Percentiles rank a stretch among this genome's conserved stretches.
Evolutionary conservation across 305 asterid genomes (phyloP).

Genomic region (Coffea humblotiana): DNA sequence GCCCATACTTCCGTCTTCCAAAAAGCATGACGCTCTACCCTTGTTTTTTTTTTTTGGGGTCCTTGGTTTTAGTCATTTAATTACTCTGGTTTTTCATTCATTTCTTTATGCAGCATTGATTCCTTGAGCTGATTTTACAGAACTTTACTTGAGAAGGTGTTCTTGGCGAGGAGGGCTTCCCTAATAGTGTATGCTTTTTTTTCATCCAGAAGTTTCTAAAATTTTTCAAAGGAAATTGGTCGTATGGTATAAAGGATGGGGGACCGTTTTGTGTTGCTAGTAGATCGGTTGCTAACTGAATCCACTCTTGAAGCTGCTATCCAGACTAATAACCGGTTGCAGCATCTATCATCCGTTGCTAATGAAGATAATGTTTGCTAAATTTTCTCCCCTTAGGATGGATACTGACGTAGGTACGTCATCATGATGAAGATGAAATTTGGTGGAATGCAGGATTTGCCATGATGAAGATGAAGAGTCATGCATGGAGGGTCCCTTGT

Average conservation of each 20-base stretch:
- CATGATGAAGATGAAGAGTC: conserved; percentile 76
- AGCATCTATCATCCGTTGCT: conserved; percentile 24
- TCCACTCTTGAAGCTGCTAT: conserved; percentile 47
- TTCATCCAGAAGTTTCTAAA: conserved; percentile 11
- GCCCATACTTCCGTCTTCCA: neutral
- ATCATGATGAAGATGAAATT: conserved; percentile 64
- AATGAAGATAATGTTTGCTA: conserved; percentile 26
- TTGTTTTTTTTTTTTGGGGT: neutral
- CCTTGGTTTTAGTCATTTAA: neutral
- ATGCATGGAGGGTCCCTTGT: conserved; percentile 82
- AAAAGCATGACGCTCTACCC: neutral
- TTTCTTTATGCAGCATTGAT: conserved; percentile 28
- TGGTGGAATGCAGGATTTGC: conserved; percentile 80
- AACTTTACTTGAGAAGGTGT: conserved; percentile 10
- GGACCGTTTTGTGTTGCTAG: conserved; percentile 48
- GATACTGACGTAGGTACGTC: conserved; percentile 36
- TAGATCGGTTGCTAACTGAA: conserved; percentile 48
- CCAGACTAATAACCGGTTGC: conserved; percentile 37
- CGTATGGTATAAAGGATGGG: conserved; percentile 31
- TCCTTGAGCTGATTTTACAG: conserved; percentile 13
- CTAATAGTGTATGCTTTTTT: conserved; percentile 21
- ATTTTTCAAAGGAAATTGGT: conserved; percentile 15
- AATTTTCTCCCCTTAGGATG: conserved; percentile 53
- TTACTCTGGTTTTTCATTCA: neutral
- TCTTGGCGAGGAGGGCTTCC: conserved; percentile 12